A percentile compares a stretch with the other conserved stretches of the same genome.
phyloP scores from a whole-genome alignment of 2,329 filamentous ascomycete genomes.

The Hypoxylon sp. region DNA sequence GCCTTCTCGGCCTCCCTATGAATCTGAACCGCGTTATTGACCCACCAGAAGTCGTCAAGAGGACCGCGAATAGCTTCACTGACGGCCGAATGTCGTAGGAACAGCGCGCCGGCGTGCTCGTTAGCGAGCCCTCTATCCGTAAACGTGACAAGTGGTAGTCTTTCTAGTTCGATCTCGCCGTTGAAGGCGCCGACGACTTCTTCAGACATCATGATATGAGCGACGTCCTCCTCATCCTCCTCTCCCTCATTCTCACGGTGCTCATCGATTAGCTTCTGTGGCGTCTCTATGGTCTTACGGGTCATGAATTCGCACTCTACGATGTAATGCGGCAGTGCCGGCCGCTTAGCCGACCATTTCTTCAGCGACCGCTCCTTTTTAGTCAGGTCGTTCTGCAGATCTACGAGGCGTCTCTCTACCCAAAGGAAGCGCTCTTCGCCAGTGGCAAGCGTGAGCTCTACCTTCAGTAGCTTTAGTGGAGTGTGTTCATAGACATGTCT shows the following conservation, averaged over 20 bases:
- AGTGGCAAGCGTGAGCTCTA: constrained; percentile 37
- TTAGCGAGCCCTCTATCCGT: constrained; percentile 46
- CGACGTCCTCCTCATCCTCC: neutral
- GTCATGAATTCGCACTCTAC: constrained; percentile 47
- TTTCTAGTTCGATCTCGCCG: constrained; percentile 31
- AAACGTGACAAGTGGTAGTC: constrained; percentile 37
- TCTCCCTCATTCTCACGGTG: neutral
- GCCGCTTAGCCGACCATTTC: constrained; percentile 41
- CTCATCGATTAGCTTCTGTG: neutral
- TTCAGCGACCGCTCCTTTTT: constrained; percentile 12
- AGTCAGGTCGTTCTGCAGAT: constrained; percentile 22
- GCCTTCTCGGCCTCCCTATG: constrained; percentile 34
- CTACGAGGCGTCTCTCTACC: constrained; percentile 42
- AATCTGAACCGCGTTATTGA: constrained; percentile 24
- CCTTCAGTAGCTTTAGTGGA: constrained; percentile 37
- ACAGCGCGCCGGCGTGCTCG: constrained; percentile 40
- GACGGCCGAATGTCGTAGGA: constrained; percentile 40
- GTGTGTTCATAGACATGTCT: constrained; percentile 27
- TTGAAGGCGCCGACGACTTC: constrained; percentile 15
- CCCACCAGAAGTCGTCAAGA: constrained; percentile 46
- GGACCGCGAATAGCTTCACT: constrained; percentile 12
- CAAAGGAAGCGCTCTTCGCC: constrained; percentile 43
- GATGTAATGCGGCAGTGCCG: constrained; percentile 42
- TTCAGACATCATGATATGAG: neutral
- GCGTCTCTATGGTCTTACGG: constrained; percentile 10